phyloP scores from a whole-genome alignment of 768 basidiomycete genomes.

The Roridomyces roridus region DNA sequence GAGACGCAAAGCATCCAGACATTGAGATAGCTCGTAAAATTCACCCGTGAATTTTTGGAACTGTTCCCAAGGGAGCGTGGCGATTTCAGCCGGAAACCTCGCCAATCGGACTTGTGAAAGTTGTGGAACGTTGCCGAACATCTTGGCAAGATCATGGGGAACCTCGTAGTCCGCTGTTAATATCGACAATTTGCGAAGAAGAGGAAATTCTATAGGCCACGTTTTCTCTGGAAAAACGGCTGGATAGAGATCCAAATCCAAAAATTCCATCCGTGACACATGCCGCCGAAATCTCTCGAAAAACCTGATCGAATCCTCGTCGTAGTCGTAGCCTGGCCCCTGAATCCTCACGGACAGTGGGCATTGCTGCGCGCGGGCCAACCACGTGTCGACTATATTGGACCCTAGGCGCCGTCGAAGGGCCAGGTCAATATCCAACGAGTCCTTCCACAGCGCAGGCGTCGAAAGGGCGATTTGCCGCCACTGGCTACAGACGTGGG shows the following conservation, averaged over 20 bases:
- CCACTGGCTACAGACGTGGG: constrained; percentile 4
- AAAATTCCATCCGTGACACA: not conserved
- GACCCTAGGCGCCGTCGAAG: no score
- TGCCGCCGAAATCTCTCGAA: not conserved
- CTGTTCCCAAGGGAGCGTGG: constrained; percentile 5
- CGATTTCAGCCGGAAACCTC: not conserved
- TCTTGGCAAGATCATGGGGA: not conserved
- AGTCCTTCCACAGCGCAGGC: constrained; percentile 10
- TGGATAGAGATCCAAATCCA: not conserved
- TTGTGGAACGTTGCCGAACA: not conserved
- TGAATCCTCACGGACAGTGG: not conserved
- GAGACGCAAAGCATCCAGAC: not conserved
- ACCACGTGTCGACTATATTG: not conserved
- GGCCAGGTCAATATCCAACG: not conserved
- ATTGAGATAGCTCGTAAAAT: not conserved
- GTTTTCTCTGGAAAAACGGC: not conserved
- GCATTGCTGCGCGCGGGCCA: not conserved
- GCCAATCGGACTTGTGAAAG: not conserved
- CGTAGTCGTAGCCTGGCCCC: not conserved
- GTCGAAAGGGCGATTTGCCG: constrained; percentile 7
- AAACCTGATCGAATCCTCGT: not conserved
- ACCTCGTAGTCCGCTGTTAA: not conserved
- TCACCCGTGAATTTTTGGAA: constrained; percentile 12
- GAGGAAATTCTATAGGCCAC: not conserved
- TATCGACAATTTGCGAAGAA: not conserved